phyloP scores from a whole-genome alignment of 768 basidiomycete species.

The Clitopilus passeckerianus region DNA sequence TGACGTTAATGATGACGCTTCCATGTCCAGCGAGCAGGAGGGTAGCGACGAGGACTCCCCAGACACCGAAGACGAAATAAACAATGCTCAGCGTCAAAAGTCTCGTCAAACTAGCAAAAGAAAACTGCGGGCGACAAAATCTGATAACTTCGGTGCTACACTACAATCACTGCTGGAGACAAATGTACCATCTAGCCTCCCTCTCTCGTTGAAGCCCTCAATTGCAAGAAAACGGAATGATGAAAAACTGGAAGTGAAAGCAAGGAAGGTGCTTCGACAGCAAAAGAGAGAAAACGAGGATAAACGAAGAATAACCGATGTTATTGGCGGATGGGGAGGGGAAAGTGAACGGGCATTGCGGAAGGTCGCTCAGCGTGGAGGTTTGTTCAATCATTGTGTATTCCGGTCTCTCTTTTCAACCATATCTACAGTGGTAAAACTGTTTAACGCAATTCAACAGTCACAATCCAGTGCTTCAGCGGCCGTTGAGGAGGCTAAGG shows the following conservation, averaged over 20 bases:
- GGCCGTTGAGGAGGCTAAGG: slow-evolving; percentile 54
- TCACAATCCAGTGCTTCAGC: slow-evolving; percentile 56
- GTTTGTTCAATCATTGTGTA: slow-evolving; percentile 30
- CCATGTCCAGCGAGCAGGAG: slow-evolving; percentile 8
- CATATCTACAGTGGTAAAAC: slow-evolving; percentile 56
- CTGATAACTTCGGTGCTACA: slow-evolving; percentile 69
- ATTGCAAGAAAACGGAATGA: slow-evolving; percentile 64
- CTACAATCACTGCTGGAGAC: slow-evolving; percentile 71
- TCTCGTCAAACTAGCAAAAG: slow-evolving; percentile 80
- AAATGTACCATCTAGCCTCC: slow-evolving; percentile 61
- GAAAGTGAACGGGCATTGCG: slow-evolving; percentile 71
- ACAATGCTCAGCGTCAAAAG: slow-evolving; percentile 48
- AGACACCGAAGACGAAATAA: slow-evolving; percentile 66
- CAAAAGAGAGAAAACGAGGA: slow-evolving; percentile 76
- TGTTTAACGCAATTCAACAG: slow-evolving; percentile 85
- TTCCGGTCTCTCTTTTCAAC: slow-evolving; percentile 1
- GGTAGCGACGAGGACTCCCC: slow-evolving; percentile 18
- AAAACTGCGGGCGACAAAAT: slow-evolving; percentile 75
- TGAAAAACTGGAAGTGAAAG: slow-evolving; percentile 68
- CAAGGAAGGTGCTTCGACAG: slow-evolving; percentile 63
- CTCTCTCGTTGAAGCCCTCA: slow-evolving; percentile 78
- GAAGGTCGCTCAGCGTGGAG: slow-evolving; percentile 85
- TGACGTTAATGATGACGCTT: slow-evolving; percentile 1
- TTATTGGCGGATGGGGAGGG: slow-evolving; percentile 87
- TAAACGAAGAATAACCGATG: slow-evolving; percentile 58